These are phyloP conservation scores for Fusarium falciforme DNA, from an alignment of 2,329 filamentous ascomycete species.

Conservation along the genomic window DNA sequence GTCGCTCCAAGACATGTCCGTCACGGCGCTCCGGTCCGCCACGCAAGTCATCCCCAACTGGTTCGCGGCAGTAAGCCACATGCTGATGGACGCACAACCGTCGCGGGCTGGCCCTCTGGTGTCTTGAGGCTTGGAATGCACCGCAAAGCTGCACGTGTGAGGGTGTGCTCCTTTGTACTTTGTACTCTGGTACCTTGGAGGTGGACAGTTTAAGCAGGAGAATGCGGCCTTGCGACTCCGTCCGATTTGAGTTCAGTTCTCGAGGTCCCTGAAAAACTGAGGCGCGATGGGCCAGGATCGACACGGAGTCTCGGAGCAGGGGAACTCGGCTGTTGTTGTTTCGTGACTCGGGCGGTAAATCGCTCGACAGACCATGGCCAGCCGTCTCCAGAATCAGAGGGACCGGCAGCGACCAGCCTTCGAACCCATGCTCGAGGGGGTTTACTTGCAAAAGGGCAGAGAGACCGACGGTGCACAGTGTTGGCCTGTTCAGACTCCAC, in stretches of 20 bases:
- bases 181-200: constrained; percentile 9
- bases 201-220: constrained; percentile 27
- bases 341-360: constrained; percentile 33
- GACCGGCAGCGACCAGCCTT: constrained; percentile 24
- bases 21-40: constrained; percentile 20
- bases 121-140: constrained; percentile 42
- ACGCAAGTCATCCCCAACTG: constrained; percentile 34
- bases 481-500: constrained; percentile 20
- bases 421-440: constrained; percentile 21
- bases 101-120: constrained; percentile 27
- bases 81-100: constrained; percentile 33
- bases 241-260: constrained; percentile 5
- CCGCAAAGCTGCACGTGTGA: constrained; percentile 41
- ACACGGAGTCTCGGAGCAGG: constrained; percentile 19
- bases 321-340: constrained; percentile 27
- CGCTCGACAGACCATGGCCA: constrained; percentile 25
- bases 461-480: constrained; percentile 20
- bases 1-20: constrained; percentile 10
- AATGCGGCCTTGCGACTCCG: constrained; percentile 29
- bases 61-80: constrained; percentile 41
- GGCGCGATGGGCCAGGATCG: constrained; percentile 19
- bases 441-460: constrained; percentile 29
- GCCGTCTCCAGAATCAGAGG: constrained; percentile 24
- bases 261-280: constrained; percentile 7
- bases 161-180: constrained; percentile 27